Percentiles rank a stretch among this genome's conserved stretches.
These are phyloP conservation scores for Breviolum minutum DNA, from an alignment of 73 alveolate species.

Conservation along the genomic window DNA sequence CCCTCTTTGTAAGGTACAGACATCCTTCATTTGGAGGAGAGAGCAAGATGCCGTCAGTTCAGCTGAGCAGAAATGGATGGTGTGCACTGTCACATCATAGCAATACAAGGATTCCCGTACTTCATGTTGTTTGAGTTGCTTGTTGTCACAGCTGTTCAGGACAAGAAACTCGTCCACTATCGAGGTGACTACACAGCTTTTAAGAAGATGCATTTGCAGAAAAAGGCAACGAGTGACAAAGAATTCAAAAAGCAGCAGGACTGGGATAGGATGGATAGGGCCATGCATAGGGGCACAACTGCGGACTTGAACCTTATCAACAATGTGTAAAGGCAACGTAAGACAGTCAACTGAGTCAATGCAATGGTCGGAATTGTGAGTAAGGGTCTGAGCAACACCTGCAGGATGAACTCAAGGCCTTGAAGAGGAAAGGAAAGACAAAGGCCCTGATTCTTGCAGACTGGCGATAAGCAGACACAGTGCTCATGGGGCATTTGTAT, in stretches of 20 bases:
- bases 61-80: background rate
- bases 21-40: constrained; percentile 75
- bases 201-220: constrained; percentile 90
- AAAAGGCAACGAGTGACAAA: constrained; percentile 93
- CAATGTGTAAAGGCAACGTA: background rate
- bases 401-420: constrained; percentile 84
- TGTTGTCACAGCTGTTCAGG: background rate
- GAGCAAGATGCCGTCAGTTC: background rate
- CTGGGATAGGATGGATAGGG: background rate
- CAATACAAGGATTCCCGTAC: background rate
- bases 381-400: background rate
- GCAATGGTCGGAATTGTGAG: background rate
- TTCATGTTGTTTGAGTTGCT: background rate
- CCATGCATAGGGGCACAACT: background rate
- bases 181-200: constrained; percentile 96
- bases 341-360: background rate
- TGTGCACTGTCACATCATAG: background rate
- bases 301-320: too few species aligned
- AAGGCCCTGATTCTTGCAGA: background rate
- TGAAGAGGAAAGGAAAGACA: constrained; percentile 91
- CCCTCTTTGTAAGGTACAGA: constrained; percentile 55
- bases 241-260: constrained; percentile 95
- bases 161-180: constrained; percentile 92
- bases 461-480: background rate
- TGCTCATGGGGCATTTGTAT: too few species aligned